Conservation (phyloP, 2,329 filamentous ascomycete genomes). For the Macrophomina pseudophaseolina region DNA sequence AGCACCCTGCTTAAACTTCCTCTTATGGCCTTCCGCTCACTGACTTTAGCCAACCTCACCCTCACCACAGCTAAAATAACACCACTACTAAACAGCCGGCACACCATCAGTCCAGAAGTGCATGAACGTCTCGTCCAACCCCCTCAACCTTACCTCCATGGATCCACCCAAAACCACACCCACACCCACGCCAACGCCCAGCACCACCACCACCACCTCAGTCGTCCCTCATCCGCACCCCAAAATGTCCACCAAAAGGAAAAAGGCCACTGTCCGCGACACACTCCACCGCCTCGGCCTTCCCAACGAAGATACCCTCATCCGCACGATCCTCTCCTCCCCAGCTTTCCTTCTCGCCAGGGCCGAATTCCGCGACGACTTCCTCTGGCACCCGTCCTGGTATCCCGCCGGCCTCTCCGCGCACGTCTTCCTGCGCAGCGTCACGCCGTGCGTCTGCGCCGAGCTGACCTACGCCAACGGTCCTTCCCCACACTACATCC, state of each 20-base stretch:
- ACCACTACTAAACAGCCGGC: too few relatives aligned
- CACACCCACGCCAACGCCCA: background rate
- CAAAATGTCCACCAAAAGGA: too few relatives aligned
- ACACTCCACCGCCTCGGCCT: background rate
- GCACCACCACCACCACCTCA: background rate
- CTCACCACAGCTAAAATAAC: too few relatives aligned
- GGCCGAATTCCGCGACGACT: conserved; percentile 19
- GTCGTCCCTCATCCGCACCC: too few relatives aligned
- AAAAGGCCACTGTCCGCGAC: background rate
- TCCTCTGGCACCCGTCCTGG: background rate
- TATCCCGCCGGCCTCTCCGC: background rate
- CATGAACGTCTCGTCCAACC: too few relatives aligned
- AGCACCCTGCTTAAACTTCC: too few relatives aligned
- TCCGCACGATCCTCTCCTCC: background rate
- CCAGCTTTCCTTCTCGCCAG: conserved; percentile 7
- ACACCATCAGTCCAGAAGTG: too few relatives aligned
- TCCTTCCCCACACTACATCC: too few relatives aligned
- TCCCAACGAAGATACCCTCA: background rate
- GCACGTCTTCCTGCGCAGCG: background rate
- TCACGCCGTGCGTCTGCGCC: background rate
- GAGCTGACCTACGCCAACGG: background rate
- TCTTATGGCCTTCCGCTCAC: too few relatives aligned
- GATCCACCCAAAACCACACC: too few relatives aligned
- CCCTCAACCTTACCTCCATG: too few relatives aligned
- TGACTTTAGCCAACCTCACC: background rate